Evolutionary conservation across 495 filamentous ascomycete genomes (phyloP), one percentile per base, ranked within the genome.

Genomic region (Penicillium alfredii): DNA sequence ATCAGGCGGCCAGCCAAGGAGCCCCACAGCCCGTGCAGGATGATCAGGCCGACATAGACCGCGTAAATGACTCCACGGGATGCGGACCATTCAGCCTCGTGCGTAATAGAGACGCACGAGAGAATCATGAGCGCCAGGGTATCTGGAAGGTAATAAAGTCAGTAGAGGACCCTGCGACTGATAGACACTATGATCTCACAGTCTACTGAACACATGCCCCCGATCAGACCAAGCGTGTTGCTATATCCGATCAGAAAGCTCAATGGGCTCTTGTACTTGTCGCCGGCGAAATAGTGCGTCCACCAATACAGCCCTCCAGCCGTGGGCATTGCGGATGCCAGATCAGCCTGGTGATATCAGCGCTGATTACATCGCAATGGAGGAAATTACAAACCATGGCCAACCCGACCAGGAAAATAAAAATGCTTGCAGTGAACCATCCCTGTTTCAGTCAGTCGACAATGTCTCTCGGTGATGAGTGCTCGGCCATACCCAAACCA

Each of bases 401-500:
- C 23, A 84, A 58, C 17, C 77, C 78, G 25, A 84, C 77, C 20
- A 78, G 55, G 44, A 83, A 78, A 38, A 84, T 82, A 34, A 80
- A 74, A 35, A 56, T 63, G 36, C 70, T 74, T 13, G 80, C 77
- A 11, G 70, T 50, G 28, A 84, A 73, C 80, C 80, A 84, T 17
- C 76, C 74, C n/a, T n/a, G n/a, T n/a, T n/a, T n/a, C n/a, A n/a
- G n/a, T n/a, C n/a, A n/a, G n/a, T n/a, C n/a, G n/a, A n/a, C n/a
- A n/a, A n/a, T n/a, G n/a, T n/a, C n/a, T n/a, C n/a, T n/a, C n/a
- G n/a, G n/a, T n/a, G n/a, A n/a, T n/a, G n/a, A n/a, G n/a, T n/a
- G n/a, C n/a, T n/a, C n/a, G n/a, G n/a, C n/a, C n/a, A n/a, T 45
- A 72, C 72, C 80, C 81, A 85, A 44, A 82, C 77, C 71, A 85